Evolutionary conservation across 352 stramenopile genomes (phyloP), one percentile per base, ranked within the genome.

Genomic region (Phytophthora sp.): DNA sequence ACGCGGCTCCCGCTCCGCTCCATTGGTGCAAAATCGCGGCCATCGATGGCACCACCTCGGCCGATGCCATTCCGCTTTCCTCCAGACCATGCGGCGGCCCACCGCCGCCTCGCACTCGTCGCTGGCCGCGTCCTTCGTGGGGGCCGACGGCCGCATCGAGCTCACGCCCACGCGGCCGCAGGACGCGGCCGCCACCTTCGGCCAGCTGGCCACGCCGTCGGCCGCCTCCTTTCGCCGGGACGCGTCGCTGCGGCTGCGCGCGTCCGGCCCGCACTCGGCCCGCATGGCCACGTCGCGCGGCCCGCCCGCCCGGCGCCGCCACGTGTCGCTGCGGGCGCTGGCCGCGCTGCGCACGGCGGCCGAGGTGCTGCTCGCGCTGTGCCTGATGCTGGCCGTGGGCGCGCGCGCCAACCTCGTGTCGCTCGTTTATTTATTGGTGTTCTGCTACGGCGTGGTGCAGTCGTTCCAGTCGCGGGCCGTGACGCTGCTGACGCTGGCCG

Each of bases 381-480:
- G 74, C 37, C 69, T 93, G 11, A 55, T 89, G 18, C 60, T 81
- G 10, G 74, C 82, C 6, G 72, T 87, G n/a, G 71, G 66, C 11
- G 43, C 64, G 34, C 80, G 82, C 12, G 79, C 76, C 20, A 90
- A 80, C 52, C 43, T 81, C 50, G 67, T 93, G 57, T 91, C 82
- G 26, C 66, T 85, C 13, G 68, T 77, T 57, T 93, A 93, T 70
- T 75, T 91, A 55, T 60, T 91, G 24, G 68, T 84, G 7, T 84
- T 91, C 41, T 91, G 76, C 54, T 84, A 72, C 28, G 83, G 84
- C 11, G 69, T 84, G 23, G 46, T 92, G 41, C 63, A 76, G 21
- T 89, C 83, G 23, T 90, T 95, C 56, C 67, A 86, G 54, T 92
- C 83, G 10, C 63, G 59, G 4, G 27, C 35, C 15, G 35, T 90